Conservation (phyloP, 768 basidiomycete species). For the Agrocybe pediades region DNA sequence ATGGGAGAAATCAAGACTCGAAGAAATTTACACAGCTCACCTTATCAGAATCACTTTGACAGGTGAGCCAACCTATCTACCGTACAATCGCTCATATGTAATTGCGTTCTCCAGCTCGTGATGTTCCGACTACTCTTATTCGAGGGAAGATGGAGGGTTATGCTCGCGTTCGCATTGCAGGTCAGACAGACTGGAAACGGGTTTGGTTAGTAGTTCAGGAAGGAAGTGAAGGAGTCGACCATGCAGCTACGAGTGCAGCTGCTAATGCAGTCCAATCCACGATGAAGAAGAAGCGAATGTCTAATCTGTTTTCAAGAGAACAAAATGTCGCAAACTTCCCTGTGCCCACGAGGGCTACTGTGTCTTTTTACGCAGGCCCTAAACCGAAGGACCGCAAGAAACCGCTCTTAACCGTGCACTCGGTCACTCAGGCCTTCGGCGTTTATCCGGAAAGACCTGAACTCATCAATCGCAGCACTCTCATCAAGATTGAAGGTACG, state of each 20-base stretch:
- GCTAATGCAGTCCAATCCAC: constrained; percentile 18
- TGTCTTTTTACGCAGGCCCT: constrained; percentile 62
- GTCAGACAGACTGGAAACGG: constrained; percentile 96
- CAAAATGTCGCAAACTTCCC: constrained; percentile 27
- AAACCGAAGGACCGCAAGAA: constrained; percentile 79
- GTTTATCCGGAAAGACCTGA: constrained; percentile 97
- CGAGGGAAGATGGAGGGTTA: constrained; percentile 87
- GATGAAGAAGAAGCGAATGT: constrained; percentile 60
- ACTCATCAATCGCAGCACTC: constrained; percentile 82
- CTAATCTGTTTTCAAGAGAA: constrained; percentile 62
- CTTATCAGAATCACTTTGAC: constrained; percentile 76
- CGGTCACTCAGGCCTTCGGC: constrained; percentile 85
- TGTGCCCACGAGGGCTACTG: constrained; percentile 33
- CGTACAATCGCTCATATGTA: constrained; percentile 1
- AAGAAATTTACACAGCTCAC: constrained; percentile 98
- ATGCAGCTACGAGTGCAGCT: constrained; percentile 21
- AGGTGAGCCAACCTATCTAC: constrained; percentile 27
- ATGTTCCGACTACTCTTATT: constrained; percentile 62
- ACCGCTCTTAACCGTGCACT: constrained; percentile 65
- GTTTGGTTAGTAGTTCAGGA: constrained; percentile 80
- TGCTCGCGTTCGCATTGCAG: constrained; percentile 88
- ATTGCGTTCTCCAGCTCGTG: constrained; percentile 35
- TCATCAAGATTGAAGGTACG: constrained; percentile 90
- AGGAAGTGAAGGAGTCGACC: constrained; percentile 35
- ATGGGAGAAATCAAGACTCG: constrained; percentile 94